Evolutionary conservation across 108 stramenopile genomes (phyloP).

Genomic region (Mayamaea pseudoterrestris): DNA sequence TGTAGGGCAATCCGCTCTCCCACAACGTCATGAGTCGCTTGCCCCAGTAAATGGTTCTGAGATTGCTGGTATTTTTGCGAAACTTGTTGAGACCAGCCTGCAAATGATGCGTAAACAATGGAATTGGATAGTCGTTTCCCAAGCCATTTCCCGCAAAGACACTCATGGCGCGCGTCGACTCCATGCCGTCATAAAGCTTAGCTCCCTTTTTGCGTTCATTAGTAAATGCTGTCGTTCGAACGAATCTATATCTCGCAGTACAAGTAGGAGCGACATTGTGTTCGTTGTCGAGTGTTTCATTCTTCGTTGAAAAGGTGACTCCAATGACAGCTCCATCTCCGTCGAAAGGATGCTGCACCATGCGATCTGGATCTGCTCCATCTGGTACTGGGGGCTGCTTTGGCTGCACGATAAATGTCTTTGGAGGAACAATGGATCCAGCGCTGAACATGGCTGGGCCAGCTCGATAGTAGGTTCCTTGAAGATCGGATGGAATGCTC

Average conservation of each 20-base stretch:
- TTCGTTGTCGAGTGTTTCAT: slow-evolving; percentile 8
- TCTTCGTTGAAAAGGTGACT: slow-evolving; percentile 50
- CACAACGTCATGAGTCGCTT: slow-evolving; percentile 59
- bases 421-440: slow-evolving; percentile 68
- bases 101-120: slow-evolving; percentile 67
- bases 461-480: slow-evolving; percentile 62
- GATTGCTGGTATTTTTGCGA: slow-evolving; percentile 75
- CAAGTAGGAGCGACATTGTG: slow-evolving; percentile 3
- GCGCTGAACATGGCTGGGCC: slow-evolving; percentile 86
- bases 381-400: slow-evolving; percentile 66
- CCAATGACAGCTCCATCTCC: slow-evolving; percentile 71
- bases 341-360: slow-evolving; percentile 75
- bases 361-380: slow-evolving; percentile 48
- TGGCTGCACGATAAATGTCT: slow-evolving; percentile 68
- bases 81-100: slow-evolving; percentile 66
- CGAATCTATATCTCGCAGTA: slow-evolving; percentile 46
- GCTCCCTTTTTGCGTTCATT: slow-evolving; percentile 75
- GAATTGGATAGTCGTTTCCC: slow-evolving; percentile 59
- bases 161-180: slow-evolving; percentile 49
- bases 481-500: slow-evolving; percentile 45
- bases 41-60: slow-evolving; percentile 59
- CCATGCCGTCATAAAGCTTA: slow-evolving; percentile 67
- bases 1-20: slow-evolving; percentile 78
- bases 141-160: slow-evolving; percentile 17
- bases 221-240: slow-evolving; percentile 67